Conservation (phyloP, 2,329 filamentous ascomycete species). For the Phialophora chinensis region DNA sequence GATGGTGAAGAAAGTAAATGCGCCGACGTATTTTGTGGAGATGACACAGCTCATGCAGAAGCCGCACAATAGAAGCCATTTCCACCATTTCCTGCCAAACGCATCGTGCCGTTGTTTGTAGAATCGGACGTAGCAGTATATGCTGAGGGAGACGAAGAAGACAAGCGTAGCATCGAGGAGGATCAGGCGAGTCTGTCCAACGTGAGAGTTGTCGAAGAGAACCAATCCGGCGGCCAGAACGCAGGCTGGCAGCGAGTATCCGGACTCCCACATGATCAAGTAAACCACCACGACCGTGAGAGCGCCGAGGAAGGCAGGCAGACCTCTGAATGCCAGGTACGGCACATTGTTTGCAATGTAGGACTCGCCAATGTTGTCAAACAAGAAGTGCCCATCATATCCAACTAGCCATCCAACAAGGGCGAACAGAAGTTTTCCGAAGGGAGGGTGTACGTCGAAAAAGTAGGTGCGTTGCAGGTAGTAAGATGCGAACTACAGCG, state of each 20-base stretch:
- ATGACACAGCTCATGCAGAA: slow-evolving; percentile 96
- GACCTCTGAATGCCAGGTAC: slow-evolving; percentile 91
- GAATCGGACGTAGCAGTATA: slow-evolving; percentile 94
- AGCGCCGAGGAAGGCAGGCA: slow-evolving; percentile 89
- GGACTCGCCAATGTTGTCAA: slow-evolving; percentile 98
- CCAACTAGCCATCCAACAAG: slow-evolving; percentile 97
- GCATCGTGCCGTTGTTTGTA: slow-evolving; percentile 91
- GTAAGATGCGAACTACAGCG: slow-evolving; percentile 61
- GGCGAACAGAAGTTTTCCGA: slow-evolving; percentile 96
- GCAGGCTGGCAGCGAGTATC: slow-evolving; percentile 92
- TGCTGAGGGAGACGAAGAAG: slow-evolving; percentile 92
- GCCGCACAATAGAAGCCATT: slow-evolving; percentile 95
- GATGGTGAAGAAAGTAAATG: slow-evolving; percentile 96
- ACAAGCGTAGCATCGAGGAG: slow-evolving; percentile 93
- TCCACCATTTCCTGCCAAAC: slow-evolving; percentile 98
- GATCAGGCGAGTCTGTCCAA: slow-evolving; percentile 94
- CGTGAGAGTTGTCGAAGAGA: slow-evolving; percentile 96
- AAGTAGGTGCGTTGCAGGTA: slow-evolving; percentile 98
- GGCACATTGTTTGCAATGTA: slow-evolving; percentile 97
- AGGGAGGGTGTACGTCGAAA: slow-evolving; percentile 98
- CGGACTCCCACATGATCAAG: slow-evolving; percentile 99
- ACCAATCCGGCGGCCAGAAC: slow-evolving; percentile 83
- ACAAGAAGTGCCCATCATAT: slow-evolving; percentile 95
- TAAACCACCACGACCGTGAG: slow-evolving; percentile 94
- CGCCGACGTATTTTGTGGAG: slow-evolving; percentile 96